Evolutionary conservation across 2,329 filamentous ascomycete species (phyloP), one percentile per base, ranked within the genome.

Genomic region (Diaporthe helianthi): DNA sequence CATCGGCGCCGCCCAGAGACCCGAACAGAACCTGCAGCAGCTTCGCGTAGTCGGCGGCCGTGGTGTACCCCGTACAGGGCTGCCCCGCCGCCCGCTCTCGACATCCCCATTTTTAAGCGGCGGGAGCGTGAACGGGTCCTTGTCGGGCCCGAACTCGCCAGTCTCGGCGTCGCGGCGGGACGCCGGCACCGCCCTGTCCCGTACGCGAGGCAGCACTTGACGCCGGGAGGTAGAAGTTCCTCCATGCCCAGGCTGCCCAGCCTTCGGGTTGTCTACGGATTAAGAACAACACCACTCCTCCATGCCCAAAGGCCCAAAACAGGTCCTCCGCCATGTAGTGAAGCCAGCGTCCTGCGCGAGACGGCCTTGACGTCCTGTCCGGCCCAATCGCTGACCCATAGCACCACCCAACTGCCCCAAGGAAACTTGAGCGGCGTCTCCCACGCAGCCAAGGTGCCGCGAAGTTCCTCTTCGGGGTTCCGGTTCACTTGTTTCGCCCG

Each of bases 311-410:
- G 79, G 80, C 3, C 70, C 70, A n/a, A n/a, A 82, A 79, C 19
- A 83, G 73, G 73, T 81, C 73, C 58, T 74, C 63, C 38, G 76
- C 72, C 76, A 82, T 79, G 75, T 81, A 83, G 7, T 72, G 73
- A 0, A 0, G 78, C 78, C 3, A 87, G 74, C 0, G 70, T 72
- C 64, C 76, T 72, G 8, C 79, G 79, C 0, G 80, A 81, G 5
- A 83, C 53, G 5, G 74, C 75, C 73, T 85, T 81, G 5, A 87
- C 75, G 1, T 82, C 76, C 6, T 81, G 69, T 3, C 83, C 84
- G 0, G 81, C 84, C 79, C 83, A 87, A 82, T 69, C 0, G 77
- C 76, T 4, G 78, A 73, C 5, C 85, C 84, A 69, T 87, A 88
- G 36, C 76, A 76, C 85, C 85, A 88, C 8, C 80, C 79, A 3